phyloP scores from a whole-genome alignment of 768 basidiomycete species.

The Sarcomyxa edulis region DNA sequence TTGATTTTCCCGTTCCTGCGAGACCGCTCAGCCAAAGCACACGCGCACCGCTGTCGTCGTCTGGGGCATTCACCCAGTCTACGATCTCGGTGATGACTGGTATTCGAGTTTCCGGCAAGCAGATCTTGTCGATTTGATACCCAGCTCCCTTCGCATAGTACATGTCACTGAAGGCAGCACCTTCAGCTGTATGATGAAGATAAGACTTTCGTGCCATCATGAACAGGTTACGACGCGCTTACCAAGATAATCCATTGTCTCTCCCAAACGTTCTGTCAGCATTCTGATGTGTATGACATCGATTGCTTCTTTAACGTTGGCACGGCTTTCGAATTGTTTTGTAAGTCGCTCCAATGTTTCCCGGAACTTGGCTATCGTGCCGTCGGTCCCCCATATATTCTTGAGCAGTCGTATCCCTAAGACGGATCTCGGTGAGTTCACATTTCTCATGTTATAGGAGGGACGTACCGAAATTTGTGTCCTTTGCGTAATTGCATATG shows the following conservation, averaged over 20 bases:
- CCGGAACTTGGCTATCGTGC: conserved; percentile 2
- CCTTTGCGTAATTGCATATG: conserved; percentile 18
- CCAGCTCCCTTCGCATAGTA: conserved; percentile 3
- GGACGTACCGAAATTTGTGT: conserved; percentile 13
- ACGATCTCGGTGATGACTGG: conserved; percentile 17
- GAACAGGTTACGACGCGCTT: no score
- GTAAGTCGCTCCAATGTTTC: conserved; percentile 4
- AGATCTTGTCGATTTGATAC: conserved; percentile 8
- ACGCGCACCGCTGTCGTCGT: conserved; percentile 6
- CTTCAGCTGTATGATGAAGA: neutral
- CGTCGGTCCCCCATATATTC: neutral
- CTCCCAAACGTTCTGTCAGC: no score
- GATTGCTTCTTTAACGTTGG: conserved; percentile 2
- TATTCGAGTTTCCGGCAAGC: conserved; percentile 16
- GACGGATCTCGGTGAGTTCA: neutral
- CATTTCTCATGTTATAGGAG: neutral
- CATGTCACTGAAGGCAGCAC: neutral
- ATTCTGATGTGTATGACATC: no score
- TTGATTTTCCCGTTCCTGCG: conserved; percentile 32
- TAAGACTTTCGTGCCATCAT: no score
- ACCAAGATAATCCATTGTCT: no score
- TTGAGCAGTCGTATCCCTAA: neutral
- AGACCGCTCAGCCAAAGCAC: conserved; percentile 24
- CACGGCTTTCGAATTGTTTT: neutral
- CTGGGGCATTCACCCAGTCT: conserved; percentile 13